Evolutionary conservation across 345 rosid species (phyloP), one percentile per base, ranked within the genome.

Genomic region (Mallotus nudiflorus): DNA sequence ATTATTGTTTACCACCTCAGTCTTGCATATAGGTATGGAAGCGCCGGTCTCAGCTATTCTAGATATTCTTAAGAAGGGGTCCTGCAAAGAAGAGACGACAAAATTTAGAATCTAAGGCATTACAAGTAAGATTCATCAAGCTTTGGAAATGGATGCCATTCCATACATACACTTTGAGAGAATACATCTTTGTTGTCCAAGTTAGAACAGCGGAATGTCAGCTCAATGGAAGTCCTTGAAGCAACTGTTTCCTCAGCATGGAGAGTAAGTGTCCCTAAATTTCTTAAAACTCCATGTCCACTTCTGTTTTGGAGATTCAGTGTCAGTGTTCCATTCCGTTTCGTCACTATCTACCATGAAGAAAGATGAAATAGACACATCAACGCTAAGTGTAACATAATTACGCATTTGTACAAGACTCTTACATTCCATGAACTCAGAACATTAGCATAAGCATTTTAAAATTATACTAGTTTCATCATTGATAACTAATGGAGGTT

Each of bases 51-150:
- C 97, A 51, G 73, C 82, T 16, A 83, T 62, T 88, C 89, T 87
- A 40, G 97, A 93, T 66, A 93, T 88, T 82, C 86, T 84, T 73
- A 93, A 66, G 81, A 91, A 93, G 22, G 98, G 97, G 67, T 91
- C 97, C 98, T 91, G 61, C 3, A 40, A 62, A 52, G 49, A 29
- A 67, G 59, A 33, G 20, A 60, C 49, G 49, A 68, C n/a, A 65
- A 22, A 31, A 66, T 56, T 24, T 35, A 46, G 24, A 27, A 31
- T 20, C 52, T 29, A 65, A 45, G 51, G 16, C 42, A 35, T 9
- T 3, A n/a, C n/a, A n/a, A 52, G 19, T 46, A 35, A 65, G 19
- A 19, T 11, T 24, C 25, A 52, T 59, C 22, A 53, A 70, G 20
- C 40, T 58, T 20, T 57, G 22, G 1, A 57, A 25, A 2, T 37